Evolutionary conservation across 73 alveolate species (phyloP), one percentile per base, ranked within the genome.

Genomic region (Paramecium caudatum): DNA sequence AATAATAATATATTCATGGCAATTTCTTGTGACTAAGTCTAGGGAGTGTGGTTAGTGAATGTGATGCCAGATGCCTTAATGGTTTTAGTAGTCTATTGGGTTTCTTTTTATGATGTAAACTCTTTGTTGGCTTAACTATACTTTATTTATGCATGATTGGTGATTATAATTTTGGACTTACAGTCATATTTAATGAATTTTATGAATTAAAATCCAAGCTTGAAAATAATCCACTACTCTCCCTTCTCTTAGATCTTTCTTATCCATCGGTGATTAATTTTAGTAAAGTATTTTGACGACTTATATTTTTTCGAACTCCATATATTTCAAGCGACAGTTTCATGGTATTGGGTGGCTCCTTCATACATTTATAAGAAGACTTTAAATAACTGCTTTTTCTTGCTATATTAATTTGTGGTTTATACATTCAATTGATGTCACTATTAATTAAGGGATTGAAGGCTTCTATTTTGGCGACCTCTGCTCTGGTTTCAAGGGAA

Each of bases 211-310:
- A 7, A 4, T 55, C 80, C 23, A 43, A 55, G 10, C 46, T 27
- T 19, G 80, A 55, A 55, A 55, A 55, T 55, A 55, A 23, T 23
- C 80, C 80, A 23, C 80, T 55, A 21, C 80, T 55, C 3, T 55
- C 80, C 12, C 43, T 55, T 23, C 80, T 55, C 30, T 55, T 55
- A 55, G 80, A 55, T 21, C 46, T 55, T 8, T 55, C 80, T 55
- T 55, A 25, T 2, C 80, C 80, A 55, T 55, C 80, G 23, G 80
- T 55, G 9, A 55, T 55, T 15, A 55, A 55, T 55, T 55, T 55
- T 25, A 55, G 30, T 55, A 55, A 55, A 10, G 80, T 55, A 55
- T 55, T 55, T 55, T 55, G 30, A 27, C 80, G 7, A 55, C 30
- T 55, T 27, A 27, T 27, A 23, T 37, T 43, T 55, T 43, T 21